Conservation (phyloP, 2,329 filamentous ascomycete genomes). For the Ustilaginoidea virens region DNA sequence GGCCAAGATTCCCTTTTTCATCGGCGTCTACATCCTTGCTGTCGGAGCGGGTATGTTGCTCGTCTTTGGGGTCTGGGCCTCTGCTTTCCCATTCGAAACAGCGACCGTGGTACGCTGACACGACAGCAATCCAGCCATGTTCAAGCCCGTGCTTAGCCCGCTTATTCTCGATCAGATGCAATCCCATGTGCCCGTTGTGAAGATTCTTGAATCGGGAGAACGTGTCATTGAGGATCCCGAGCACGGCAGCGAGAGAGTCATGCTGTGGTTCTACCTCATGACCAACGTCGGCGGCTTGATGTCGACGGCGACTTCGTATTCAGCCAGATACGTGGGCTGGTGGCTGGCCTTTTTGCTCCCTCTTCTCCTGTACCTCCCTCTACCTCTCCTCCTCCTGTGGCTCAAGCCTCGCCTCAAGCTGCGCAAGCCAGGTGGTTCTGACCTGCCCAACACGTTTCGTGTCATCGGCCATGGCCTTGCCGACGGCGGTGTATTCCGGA, state of each 20-base stretch:
- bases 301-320: conserved; percentile 34
- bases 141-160: conserved; percentile 60
- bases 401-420: conserved; percentile 42
- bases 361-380: conserved; percentile 38
- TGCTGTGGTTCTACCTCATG: conserved; percentile 45
- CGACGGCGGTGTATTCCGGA: conserved; percentile 29
- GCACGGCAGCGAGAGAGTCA: conserved; percentile 48
- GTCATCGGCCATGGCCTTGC: conserved; percentile 39
- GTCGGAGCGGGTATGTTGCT: conserved; percentile 39
- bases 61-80: no score
- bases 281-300: conserved; percentile 39
- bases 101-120: no score
- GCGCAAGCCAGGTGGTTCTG: conserved; percentile 48
- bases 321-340: conserved; percentile 35
- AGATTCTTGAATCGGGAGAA: conserved; percentile 34
- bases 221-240: conserved; percentile 54
- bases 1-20: conserved; percentile 39
- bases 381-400: conserved; percentile 39
- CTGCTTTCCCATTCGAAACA: no score
- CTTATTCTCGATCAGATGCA: conserved; percentile 51
- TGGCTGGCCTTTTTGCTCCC: conserved; percentile 30
- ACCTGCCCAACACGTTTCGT: conserved; percentile 42
- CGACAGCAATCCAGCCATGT: conserved; percentile 26
- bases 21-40: conserved; percentile 38
- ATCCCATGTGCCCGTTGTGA: conserved; percentile 26